Evolutionary conservation across 2,329 filamentous ascomycete genomes (phyloP), one percentile per base, ranked within the genome.

Genomic region (Fusarium hostae): DNA sequence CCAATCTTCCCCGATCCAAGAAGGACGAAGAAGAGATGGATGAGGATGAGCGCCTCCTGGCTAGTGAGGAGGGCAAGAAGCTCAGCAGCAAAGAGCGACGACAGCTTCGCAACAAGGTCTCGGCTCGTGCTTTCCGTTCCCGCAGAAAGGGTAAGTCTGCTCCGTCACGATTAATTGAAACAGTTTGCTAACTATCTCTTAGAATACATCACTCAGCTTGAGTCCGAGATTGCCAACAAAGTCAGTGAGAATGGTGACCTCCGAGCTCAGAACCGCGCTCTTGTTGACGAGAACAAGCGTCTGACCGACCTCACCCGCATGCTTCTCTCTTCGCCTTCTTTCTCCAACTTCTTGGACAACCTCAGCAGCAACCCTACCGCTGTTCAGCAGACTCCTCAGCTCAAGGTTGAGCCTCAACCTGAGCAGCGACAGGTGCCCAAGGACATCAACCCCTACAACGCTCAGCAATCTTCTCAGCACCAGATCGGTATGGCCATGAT

Each of bases 1-100:
- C 90, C 61, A 91, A 94, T 79, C 88, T 94, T 75, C 86, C 91
- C 54, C 91, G 91, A 71, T 83, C 89, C 70, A 95, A 91, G 87
- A 98, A 98, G 87, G 94, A 98, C 47, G 95, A 98, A 77, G 95
- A 98, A 69, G 95, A 98, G 58, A 98, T 99, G 95, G 96, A 99
- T 76, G 95, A 98, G 81, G 96, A 98, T 77, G 96, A 98, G 86
- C 89, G 94, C 74, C 86, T 98, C 13, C 86, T 98, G 26, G 94
- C 94, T n/a, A 98, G 94, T 68, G 96, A 99, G 78, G 95, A 98
- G 83, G 96, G 95, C 77, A 99, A 99, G 91, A 98, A 98, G 86
- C 88, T 99, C n/a, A 96, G 91, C 83, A 97, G 94, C 86, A 98
- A 98, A 85, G 95, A 98, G 83, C 91, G 96, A 67, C 91, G 96